A percentile compares a stretch with the other conserved stretches of the same genome.
phyloP scores from a whole-genome alignment of 176 grass and related monocot genomes.

The Musa troglodytarum region DNA sequence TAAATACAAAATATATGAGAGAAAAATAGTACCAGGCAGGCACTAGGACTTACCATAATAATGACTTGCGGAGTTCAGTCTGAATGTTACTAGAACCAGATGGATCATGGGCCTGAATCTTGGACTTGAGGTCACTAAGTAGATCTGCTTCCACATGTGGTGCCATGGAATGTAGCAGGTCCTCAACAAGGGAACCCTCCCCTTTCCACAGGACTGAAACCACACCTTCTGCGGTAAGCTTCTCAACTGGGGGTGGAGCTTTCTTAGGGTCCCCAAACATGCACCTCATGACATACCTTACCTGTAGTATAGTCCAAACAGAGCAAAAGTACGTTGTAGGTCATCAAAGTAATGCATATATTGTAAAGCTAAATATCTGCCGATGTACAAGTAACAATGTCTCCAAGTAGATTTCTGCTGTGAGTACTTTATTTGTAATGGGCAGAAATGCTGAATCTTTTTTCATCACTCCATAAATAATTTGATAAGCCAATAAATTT shows the following conservation, averaged over 20 bases:
- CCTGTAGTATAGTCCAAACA: conserved; percentile 23
- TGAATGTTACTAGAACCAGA: conserved; percentile 59
- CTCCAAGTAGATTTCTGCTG: no score
- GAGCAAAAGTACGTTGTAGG: neutral
- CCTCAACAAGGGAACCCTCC: conserved; percentile 68
- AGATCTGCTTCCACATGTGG: conserved; percentile 70
- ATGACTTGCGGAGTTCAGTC: conserved; percentile 51
- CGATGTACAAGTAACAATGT: no score
- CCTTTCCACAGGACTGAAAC: conserved; percentile 82
- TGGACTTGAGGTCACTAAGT: conserved; percentile 61
- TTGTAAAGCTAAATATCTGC: no score
- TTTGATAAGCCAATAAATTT: no score
- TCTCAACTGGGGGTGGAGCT: conserved; percentile 82
- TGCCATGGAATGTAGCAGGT: conserved; percentile 73
- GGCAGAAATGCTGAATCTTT: no score
- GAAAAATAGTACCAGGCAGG: neutral
- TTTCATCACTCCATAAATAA: no score
- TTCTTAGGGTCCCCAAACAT: conserved; percentile 74
- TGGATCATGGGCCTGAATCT: conserved; percentile 65
- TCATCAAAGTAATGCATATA: neutral
- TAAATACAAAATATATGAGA: neutral
- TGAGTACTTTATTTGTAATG: no score
- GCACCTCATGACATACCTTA: conserved; percentile 81
- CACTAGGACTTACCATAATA: conserved; percentile 61
- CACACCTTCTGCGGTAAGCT: conserved; percentile 51